Base-by-base conservation (phyloP, 257 asterid genomes). In the Solanum arcanum region DNA sequence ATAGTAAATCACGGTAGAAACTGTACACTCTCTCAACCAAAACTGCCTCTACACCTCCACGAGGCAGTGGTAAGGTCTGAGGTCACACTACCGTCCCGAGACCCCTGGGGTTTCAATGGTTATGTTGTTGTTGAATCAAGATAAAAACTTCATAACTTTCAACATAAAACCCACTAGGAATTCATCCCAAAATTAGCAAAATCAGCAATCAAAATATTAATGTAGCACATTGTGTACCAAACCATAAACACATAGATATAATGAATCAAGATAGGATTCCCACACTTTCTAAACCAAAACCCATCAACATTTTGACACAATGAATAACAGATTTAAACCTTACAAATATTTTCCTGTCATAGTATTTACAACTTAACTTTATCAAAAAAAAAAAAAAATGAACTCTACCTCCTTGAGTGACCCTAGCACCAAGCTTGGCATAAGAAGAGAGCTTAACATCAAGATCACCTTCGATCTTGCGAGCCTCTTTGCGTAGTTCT, bases 401-500 rank as follows among this genome's bases (percentile, higher is more conserved):
- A n/a, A 64, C 7, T 83, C 21, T 87, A 86, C 98, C 96, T 89
- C 94, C 95, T 93, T 94, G 98, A 64, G 94, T 92, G 95, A 97
- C 90, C 78, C 98, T 94, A 86, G 98, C 92, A 69, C 98, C 98
- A 87, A 97, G 98, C 89, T 97, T 97, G 44, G 98, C 99, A 84
- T 95, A 97, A 46, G 99, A 97, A 85, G 99, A 97, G 73, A 97
- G 97, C 93, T 97, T 96, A 31, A 96, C 98, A 89, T 97, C 99
- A 90, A 97, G 96, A 94, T 97, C 99, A 86, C 99, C 96, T 91
- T 97, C 99, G 89, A 96, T 90, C 90, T 96, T 97, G 77, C 99
- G 93, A 78, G 98, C 99, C 83, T 95, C 99, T 90, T 91, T 94
- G 59, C 99, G 95, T 91, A 97, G 96, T 92, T 97, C 99, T 90